A percentile compares a stretch with the other conserved stretches of the same genome.
phyloP scores from a whole-genome alignment of 164 flowering plant genomes.

The Nelumbo lutea region DNA sequence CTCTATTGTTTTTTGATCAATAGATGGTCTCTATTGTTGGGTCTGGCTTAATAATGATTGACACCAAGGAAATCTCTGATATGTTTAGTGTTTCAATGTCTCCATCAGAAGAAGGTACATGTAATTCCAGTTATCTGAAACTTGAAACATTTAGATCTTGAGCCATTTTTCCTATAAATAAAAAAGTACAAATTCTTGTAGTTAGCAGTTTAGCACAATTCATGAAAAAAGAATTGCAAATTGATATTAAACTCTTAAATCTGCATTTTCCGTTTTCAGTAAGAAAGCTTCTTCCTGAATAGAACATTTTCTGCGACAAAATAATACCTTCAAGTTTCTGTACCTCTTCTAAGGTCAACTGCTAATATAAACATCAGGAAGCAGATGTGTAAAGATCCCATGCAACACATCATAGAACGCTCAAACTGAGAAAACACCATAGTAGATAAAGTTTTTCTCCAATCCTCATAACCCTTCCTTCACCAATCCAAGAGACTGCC shows the following conservation, averaged over 20 bases:
- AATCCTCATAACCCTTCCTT: constrained; percentile 90
- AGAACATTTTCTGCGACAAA: not conserved
- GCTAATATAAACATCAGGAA: constrained; percentile 81
- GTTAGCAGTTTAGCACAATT: not conserved
- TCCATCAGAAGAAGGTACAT: not conserved
- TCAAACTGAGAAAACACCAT: constrained; percentile 72
- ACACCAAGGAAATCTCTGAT: constrained; percentile 76
- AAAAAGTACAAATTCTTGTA: not conserved
- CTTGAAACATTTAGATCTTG: not conserved
- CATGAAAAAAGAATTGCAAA: not conserved
- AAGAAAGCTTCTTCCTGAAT: not conserved
- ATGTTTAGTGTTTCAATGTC: constrained; percentile 59
- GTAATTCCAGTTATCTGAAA: not conserved
- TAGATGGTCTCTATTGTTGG: constrained; percentile 52
- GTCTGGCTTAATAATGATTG: constrained; percentile 66
- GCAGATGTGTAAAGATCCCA: constrained; percentile 71
- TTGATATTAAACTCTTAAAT: not conserved
- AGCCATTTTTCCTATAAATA: not conserved
- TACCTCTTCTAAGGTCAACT: constrained; percentile 70
- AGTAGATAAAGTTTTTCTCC: constrained; percentile 74
- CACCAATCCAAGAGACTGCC: constrained; percentile 87
- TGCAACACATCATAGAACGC: constrained; percentile 73
- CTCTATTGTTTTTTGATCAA: constrained; percentile 24
- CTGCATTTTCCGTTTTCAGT: not conserved
- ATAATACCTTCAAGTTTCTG: constrained; percentile 75